Evolutionary conservation across 202 grass and related monocot genomes (phyloP).

Genomic region (Panicum hallii): DNA sequence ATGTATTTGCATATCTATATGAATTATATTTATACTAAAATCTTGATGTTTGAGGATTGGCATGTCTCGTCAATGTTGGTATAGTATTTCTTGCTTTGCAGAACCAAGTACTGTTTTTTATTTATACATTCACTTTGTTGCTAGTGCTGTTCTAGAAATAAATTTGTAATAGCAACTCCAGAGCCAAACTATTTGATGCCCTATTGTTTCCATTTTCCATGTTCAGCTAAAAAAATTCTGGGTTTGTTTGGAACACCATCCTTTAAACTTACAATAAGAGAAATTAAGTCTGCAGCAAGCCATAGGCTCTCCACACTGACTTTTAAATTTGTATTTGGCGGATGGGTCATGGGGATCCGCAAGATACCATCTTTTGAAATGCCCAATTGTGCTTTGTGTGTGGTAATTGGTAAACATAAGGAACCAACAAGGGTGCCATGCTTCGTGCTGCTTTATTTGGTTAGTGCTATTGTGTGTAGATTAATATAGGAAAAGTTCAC

Average conservation of each 20-base stretch:
- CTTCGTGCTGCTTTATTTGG: constrained; percentile 26
- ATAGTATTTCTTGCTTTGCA: constrained; percentile 18
- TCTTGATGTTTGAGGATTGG: constrained; percentile 36
- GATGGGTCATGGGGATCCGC: neutral
- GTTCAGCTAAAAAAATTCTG: neutral
- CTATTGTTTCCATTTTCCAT: constrained; percentile 9
- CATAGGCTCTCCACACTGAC: neutral
- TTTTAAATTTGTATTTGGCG: constrained; percentile 6
- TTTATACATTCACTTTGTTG: neutral
- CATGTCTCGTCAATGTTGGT: constrained; percentile 14
- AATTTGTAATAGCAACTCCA: neutral
- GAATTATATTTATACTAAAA: constrained; percentile 27
- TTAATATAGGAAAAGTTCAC: constrained; percentile 10
- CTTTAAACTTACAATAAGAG: neutral
- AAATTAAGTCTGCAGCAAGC: neutral
- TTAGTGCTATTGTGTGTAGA: neutral
- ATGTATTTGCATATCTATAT: constrained; percentile 29
- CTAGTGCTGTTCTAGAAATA: neutral
- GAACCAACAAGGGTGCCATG: neutral
- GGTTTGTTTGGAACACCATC: neutral
- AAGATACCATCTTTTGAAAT: neutral
- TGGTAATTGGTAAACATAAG: constrained; percentile 4
- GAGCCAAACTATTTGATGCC: constrained; percentile 27
- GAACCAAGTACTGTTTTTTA: constrained; percentile 13
- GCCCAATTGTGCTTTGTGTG: neutral